Base-by-base conservation (phyloP, 2,329 filamentous ascomycete species). In the Proliferodiscus dingleyae region DNA sequence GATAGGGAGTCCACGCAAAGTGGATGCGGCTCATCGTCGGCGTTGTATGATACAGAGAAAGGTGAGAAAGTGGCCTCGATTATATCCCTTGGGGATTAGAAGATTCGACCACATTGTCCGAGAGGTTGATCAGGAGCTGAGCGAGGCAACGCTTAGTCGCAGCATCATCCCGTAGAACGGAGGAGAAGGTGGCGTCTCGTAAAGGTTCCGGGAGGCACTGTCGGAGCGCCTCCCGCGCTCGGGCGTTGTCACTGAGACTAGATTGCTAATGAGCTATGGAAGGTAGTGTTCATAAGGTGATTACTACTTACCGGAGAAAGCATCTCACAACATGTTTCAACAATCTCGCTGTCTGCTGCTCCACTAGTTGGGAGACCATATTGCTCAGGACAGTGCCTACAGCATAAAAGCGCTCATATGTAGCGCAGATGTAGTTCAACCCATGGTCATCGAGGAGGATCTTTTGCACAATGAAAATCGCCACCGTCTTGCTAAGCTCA, bases 391-490 rank as follows among this genome's bases (percentile, higher is more conserved):
- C 93, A 1, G 93, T 98, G 5, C 93, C 93, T 4, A 98, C 93
- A 6, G 93, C 93, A 59, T 97, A 98, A 69, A 98, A 98, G 16
- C 93, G 81, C 73, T 98, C 93, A 61, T 98, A 98, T 1, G 93
- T 98, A 54, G 94, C 91, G 69, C 93, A 98, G 48, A 98, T 98
- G 68, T 98, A 98, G 62, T 93, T 93, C 52, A 98, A 77, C 3
- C 93, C 93, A 60, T 95, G 91, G 61, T 98, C 93, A 63, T 98
- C 93, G 2, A 98, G 79, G 42, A 98, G 72, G 21, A 98, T 98
- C 76, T 98, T 98, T 69, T 98, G 93, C 15, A 98, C 93, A 60
- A 98, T 98, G 72, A 98, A 98, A 61, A 98, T 98, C 47, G 93
- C 93, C 11, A 98, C 93, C 0, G 93, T 98, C 74, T 98, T 98